These are phyloP conservation scores for Botrytis deweyae DNA, from an alignment of 2,329 filamentous ascomycete genomes.

Conservation along the genomic window DNA sequence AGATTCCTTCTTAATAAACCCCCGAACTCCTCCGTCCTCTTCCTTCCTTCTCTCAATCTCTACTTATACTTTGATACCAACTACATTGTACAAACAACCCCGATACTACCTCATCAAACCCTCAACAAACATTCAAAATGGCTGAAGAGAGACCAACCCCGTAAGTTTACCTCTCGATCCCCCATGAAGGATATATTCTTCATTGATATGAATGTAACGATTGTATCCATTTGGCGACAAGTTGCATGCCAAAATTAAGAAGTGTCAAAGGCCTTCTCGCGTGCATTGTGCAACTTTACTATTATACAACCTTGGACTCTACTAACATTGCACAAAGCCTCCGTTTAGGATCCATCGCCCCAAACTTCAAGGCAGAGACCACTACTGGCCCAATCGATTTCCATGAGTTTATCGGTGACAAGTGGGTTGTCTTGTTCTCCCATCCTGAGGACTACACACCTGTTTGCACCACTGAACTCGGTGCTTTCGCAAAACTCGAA, in stretches of 20 bases:
- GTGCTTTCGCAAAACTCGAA: slow-evolving; percentile 86
- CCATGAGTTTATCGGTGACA: slow-evolving; percentile 76
- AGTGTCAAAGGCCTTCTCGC: neutral
- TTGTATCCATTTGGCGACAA: neutral
- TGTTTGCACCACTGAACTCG: slow-evolving; percentile 93
- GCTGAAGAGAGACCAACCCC: slow-evolving; percentile 27
- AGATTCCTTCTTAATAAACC: neutral
- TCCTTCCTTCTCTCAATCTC: neutral
- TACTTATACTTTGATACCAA: neutral
- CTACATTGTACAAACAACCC: neutral
- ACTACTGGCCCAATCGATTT: slow-evolving; percentile 77
- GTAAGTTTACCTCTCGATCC: slow-evolving; percentile 22
- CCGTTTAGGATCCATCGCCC: slow-evolving; percentile 65
- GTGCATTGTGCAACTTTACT: neutral
- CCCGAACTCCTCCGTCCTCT: neutral
- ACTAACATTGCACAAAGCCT: slow-evolving; percentile 45
- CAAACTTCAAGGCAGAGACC: slow-evolving; percentile 82
- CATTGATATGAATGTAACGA: neutral
- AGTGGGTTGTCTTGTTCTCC: slow-evolving; percentile 80
- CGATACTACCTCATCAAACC: neutral
- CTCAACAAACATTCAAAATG: slow-evolving; percentile 23
- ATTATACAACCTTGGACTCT: neutral
- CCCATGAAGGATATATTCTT: neutral
- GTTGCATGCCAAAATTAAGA: neutral
- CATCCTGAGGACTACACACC: slow-evolving; percentile 91